phyloP scores from a whole-genome alignment of 176 grass and related monocot genomes.

The Panicum miliaceum region DNA sequence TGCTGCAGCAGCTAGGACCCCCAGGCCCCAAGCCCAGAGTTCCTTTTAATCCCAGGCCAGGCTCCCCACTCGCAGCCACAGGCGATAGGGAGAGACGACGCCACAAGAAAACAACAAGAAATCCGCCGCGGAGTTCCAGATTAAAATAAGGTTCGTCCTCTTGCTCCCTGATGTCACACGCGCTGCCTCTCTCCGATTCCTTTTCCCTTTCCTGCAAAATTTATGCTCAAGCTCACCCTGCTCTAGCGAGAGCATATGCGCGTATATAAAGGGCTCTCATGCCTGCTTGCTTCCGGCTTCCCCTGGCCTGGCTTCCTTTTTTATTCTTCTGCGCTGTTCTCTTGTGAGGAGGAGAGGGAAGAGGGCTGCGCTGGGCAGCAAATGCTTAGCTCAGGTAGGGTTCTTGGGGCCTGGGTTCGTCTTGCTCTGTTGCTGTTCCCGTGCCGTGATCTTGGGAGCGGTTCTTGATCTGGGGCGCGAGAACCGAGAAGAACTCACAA shows the following conservation, averaged over 20 bases:
- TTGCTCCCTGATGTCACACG: constrained; percentile 35
- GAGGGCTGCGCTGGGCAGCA: neutral
- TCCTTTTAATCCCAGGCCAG: constrained; percentile 35
- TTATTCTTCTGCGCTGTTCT: constrained; percentile 44
- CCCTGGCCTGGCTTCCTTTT: constrained; percentile 30
- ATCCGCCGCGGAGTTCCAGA: constrained; percentile 9
- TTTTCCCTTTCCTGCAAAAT: neutral
- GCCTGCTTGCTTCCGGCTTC: constrained; percentile 40
- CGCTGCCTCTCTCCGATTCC: constrained; percentile 4
- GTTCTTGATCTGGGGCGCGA: constrained; percentile 17
- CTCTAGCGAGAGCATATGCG: neutral
- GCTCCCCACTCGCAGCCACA: neutral
- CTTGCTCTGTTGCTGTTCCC: neutral
- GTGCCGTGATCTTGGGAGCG: constrained; percentile 19
- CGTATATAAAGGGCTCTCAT: neutral
- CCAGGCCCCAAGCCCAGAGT: neutral
- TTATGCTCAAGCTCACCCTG: neutral
- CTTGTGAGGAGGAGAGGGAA: constrained; percentile 7
- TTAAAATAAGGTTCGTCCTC: constrained; percentile 39
- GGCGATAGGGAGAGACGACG: neutral
- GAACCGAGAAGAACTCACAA: constrained; percentile 1
- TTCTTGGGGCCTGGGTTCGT: constrained; percentile 31
- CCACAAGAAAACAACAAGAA: constrained; percentile 23
- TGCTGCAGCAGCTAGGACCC: constrained; percentile 34
- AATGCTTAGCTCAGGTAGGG: constrained; percentile 45